Conservation (phyloP, 257 asterid genomes). For the Gynochthodes officinalis region DNA sequence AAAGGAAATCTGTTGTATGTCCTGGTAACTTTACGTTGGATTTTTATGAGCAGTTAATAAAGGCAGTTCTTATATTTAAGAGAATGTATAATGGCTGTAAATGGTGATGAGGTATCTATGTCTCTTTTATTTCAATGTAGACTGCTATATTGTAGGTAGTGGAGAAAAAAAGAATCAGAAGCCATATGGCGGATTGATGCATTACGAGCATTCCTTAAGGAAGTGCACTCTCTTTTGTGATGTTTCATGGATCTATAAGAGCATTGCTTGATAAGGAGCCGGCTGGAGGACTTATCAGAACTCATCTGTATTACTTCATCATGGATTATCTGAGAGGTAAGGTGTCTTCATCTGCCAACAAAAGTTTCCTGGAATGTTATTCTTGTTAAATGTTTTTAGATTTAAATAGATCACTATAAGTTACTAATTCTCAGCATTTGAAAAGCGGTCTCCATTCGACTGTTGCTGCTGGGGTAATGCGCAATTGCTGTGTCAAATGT, state of each 20-base stretch:
- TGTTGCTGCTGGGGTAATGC: constrained; percentile 99
- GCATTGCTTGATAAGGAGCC: constrained; percentile 86
- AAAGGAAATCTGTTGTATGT: neutral
- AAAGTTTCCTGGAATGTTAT: constrained; percentile 26
- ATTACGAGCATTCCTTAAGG: constrained; percentile 69
- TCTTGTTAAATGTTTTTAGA: constrained; percentile 36
- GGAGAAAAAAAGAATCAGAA: constrained; percentile 72
- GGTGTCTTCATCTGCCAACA: constrained; percentile 33
- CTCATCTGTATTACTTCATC: constrained; percentile 75
- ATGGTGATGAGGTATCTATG: constrained; percentile 4
- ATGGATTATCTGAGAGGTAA: constrained; percentile 94
- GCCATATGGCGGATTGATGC: constrained; percentile 80
- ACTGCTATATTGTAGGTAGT: constrained; percentile 55
- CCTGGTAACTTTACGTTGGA: neutral
- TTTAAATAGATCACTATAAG: constrained; percentile 59
- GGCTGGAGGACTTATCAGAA: constrained; percentile 75
- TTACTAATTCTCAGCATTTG: constrained; percentile 95
- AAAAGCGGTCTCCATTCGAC: constrained; percentile 89
- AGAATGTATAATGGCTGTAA: neutral
- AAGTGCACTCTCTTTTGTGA: constrained; percentile 84
- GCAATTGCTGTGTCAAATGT: constrained; percentile 80
- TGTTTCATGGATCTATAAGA: constrained; percentile 87
- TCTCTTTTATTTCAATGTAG: constrained; percentile 11
- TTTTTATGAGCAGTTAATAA: neutral
- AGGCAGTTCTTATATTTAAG: neutral